phyloP scores from a whole-genome alignment of 2,329 filamentous ascomycete species.

The Cercospora sojina region DNA sequence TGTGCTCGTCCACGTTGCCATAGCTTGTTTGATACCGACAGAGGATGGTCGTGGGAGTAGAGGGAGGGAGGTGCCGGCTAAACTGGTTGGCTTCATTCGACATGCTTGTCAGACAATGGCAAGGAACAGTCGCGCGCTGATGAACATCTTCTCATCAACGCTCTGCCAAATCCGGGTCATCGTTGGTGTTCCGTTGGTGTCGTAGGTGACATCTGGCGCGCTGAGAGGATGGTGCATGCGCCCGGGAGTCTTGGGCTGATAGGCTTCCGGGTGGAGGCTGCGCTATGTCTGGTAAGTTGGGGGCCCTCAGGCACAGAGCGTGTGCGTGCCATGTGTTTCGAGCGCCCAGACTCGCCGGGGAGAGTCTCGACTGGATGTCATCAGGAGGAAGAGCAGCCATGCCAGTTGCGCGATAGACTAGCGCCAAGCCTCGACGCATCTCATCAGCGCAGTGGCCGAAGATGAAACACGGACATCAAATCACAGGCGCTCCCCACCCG shows the following conservation, averaged over 20 bases:
- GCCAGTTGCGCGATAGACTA: background rate
- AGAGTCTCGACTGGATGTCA: background rate
- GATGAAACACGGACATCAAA: background rate
- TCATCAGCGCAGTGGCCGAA: background rate
- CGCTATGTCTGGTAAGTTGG: background rate
- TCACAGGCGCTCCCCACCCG: background rate
- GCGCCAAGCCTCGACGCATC: background rate
- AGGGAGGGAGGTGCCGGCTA: background rate
- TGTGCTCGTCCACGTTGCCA: background rate
- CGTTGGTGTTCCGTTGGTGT: background rate
- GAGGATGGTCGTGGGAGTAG: background rate
- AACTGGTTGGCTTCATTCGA: background rate
- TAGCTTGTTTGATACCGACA: background rate
- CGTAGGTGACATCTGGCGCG: background rate
- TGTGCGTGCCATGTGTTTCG: background rate
- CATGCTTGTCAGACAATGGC: background rate
- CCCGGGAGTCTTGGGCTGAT: background rate
- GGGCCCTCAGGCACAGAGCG: background rate
- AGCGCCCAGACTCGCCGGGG: background rate
- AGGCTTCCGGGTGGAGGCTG: background rate
- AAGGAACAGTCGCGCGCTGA: background rate
- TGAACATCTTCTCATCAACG: background rate
- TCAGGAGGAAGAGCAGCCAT: background rate
- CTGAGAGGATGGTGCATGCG: background rate
- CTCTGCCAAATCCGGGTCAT: background rate